These are phyloP conservation scores for Mycena maculata DNA, from an alignment of 768 basidiomycete genomes.

Conservation along the genomic window DNA sequence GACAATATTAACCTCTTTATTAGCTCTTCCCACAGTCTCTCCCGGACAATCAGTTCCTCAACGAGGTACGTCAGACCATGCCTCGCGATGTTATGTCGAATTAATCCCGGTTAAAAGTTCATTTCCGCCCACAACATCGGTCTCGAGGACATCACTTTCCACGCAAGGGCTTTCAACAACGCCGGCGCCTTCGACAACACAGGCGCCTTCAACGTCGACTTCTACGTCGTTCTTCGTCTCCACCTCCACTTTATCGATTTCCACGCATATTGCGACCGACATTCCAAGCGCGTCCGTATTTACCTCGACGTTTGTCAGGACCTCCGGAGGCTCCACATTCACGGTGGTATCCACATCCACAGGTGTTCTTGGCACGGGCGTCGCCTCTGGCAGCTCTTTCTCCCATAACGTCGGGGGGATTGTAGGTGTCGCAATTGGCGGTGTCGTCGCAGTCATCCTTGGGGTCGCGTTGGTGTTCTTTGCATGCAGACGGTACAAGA, in stretches of 20 bases:
- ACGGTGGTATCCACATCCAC: constrained; percentile 6
- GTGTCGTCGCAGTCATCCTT: constrained; percentile 3
- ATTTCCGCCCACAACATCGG: neutral
- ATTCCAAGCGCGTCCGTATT: neutral
- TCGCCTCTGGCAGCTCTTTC: neutral
- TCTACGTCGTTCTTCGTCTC: neutral
- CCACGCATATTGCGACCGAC: no score
- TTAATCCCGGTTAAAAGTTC: neutral
- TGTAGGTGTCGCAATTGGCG: constrained; percentile 19
- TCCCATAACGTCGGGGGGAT: constrained; percentile 21
- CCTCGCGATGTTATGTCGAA: neutral
- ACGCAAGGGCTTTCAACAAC: no score
- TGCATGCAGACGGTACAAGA: neutral
- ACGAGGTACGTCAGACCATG: no score
- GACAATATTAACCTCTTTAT: neutral
- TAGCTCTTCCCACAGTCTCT: no score
- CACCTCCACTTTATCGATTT: no score
- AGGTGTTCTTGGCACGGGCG: neutral
- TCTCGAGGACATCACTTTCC: neutral
- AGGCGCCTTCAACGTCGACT: neutral
- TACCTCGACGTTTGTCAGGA: neutral
- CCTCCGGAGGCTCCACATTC: neutral
- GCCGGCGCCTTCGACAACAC: neutral
- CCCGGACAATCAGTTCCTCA: neutral
- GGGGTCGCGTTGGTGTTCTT: neutral